Conservation (phyloP, 2,329 filamentous ascomycete species). For the Pestalotiopsis sp. region DNA sequence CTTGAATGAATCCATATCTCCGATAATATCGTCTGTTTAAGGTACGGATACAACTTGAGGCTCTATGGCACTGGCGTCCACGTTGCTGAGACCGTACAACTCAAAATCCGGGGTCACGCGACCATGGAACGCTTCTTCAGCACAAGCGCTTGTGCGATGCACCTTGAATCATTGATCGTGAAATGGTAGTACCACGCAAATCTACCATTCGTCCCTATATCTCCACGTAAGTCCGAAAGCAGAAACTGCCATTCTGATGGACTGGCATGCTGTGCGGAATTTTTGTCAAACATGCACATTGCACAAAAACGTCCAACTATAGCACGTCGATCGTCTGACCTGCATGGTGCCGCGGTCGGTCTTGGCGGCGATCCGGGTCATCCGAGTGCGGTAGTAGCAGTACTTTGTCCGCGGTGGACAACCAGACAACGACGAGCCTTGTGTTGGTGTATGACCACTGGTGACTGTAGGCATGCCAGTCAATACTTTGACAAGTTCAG, state of each 20-base stretch:
- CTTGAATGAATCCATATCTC: not conserved
- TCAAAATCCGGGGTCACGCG: not conserved
- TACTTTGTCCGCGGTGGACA: not conserved
- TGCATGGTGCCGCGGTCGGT: not conserved
- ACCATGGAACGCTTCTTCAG: not conserved
- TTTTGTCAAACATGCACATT: not conserved
- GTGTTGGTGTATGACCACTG: not conserved
- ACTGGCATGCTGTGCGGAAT: not conserved
- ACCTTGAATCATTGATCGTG: not conserved
- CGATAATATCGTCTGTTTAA: not conserved
- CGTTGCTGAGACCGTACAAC: not conserved
- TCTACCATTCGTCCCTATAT: not conserved
- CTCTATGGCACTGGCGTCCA: not conserved
- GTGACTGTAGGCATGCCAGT: not conserved
- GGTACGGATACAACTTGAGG: not conserved
- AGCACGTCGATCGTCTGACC: not conserved
- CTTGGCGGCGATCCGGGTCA: conserved; percentile 1
- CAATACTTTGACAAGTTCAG: not conserved
- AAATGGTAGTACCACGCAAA: not conserved
- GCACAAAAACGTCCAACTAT: not conserved
- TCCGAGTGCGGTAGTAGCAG: not conserved
- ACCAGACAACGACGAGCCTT: not conserved
- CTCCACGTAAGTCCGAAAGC: not conserved
- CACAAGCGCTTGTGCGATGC: not conserved
- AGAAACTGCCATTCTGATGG: not conserved